Evolutionary conservation across 805 yeast genomes (phyloP).

Genomic region (Maudiozyma bulderi): DNA sequence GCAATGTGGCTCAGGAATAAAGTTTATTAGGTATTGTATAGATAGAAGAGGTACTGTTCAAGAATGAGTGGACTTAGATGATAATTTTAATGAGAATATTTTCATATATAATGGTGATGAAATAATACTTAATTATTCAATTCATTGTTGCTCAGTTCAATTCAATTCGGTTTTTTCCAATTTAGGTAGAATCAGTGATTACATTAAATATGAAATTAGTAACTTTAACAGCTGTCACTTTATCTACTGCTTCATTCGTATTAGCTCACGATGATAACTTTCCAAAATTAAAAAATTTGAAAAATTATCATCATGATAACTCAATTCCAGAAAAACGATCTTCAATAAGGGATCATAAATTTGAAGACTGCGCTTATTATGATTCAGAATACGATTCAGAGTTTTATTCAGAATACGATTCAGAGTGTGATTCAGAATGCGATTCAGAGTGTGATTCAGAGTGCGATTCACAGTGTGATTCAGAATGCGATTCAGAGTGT

Average conservation of each 20-base stretch:
- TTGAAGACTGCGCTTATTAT: neutral
- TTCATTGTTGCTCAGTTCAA: too few species aligned
- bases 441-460: neutral
- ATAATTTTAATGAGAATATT: too few species aligned
- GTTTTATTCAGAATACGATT: neutral
- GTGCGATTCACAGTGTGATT: neutral
- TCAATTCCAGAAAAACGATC: neutral
- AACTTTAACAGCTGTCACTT: neutral
- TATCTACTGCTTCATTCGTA: neutral
- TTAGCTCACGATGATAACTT: neutral
- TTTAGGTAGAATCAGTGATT: too few species aligned
- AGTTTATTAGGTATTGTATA: too few species aligned
- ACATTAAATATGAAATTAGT: neutral
- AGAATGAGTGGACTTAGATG: too few species aligned
- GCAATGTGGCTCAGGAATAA: too few species aligned
- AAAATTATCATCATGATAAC: neutral
- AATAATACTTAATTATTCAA: too few species aligned
- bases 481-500: neutral
- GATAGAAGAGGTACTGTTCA: too few species aligned
- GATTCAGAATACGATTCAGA: neutral
- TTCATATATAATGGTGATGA: too few species aligned
- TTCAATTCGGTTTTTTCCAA: too few species aligned
- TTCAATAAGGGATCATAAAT: neutral
- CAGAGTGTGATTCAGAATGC: neutral
- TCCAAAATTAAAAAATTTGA: neutral